These are phyloP conservation scores for Malassezia cuniculi DNA, from an alignment of 1,284 basidiomycete genomes.

Conservation along the genomic window DNA sequence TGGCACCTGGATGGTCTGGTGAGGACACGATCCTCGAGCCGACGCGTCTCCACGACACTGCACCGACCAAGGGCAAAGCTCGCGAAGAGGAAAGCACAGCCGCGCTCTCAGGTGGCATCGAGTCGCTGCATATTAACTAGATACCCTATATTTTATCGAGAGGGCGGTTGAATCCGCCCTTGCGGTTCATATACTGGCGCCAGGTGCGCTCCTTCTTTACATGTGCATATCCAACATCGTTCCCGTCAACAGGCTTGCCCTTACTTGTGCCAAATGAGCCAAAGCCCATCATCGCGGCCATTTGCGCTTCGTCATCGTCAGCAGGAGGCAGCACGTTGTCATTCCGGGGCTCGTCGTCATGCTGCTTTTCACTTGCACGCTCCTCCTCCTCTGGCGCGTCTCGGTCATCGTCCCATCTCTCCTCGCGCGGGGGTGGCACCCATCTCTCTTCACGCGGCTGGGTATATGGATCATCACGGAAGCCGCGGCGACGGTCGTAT, in stretches of 20 bases:
- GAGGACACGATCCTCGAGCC: no score
- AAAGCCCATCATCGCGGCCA: constrained; percentile 15
- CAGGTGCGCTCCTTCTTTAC: constrained; percentile 13
- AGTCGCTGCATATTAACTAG: no score
- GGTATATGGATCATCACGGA: constrained; percentile 1
- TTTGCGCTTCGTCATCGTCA: constrained; percentile 8
- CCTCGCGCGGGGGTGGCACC: no score
- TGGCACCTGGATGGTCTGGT: no score
- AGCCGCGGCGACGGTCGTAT: not conserved
- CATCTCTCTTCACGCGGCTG: no score
- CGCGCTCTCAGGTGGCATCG: no score
- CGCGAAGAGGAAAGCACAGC: no score
- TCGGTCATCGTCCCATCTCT: no score
- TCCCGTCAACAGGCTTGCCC: constrained; percentile 13
- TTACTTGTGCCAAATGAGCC: constrained; percentile 14
- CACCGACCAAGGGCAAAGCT: no score
- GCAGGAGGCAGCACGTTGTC: not conserved
- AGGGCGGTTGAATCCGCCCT: constrained; percentile 15
- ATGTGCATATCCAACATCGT: constrained; percentile 10
- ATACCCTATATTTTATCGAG: constrained; percentile 11
- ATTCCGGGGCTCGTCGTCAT: not conserved
- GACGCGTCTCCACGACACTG: no score
- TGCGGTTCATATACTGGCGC: constrained; percentile 17
- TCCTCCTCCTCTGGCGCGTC: no score
- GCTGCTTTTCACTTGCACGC: no score